Base-by-base conservation (phyloP, 306 rosid genomes). In the Pyrus pyrifolia region DNA sequence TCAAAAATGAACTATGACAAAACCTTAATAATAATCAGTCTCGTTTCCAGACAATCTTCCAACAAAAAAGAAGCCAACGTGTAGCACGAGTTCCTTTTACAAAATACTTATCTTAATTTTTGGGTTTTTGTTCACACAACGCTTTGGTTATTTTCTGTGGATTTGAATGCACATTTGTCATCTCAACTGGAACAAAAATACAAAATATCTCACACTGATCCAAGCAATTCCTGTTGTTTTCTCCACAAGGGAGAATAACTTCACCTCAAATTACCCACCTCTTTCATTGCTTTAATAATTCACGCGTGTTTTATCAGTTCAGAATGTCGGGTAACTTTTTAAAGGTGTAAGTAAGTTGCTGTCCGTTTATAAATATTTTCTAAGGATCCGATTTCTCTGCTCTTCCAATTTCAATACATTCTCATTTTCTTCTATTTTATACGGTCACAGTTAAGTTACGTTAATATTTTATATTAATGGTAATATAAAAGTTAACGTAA, bases 391-490 rank as follows among this genome's bases (percentile, higher is more conserved):
- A 2, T 1, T 25, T 25, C 27, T 25, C 2, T 25, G 0, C 27
- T 2, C 27, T 25, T 25, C 1, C 2, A 25, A 2, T 25, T 25
- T 2, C 2, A 25, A 25, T 25, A 25, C 27, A 4, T 30, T 30
- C 4, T 4, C 0, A 30, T 30, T 4, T 5, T 0, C 3, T 4
- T 4, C 4, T 30, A 30, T 30, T 29, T 29, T 29, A 0, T 4
- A 0, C 4, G 1, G 0, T 30, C 0, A 30, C 33, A 1, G 0
- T 30, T 30, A 30, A 30, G 3, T 0, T 1, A 30, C 5, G 33
- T 30, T 0, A 30, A 30, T 3, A 30, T 30, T 30, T 30, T 30
- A 30, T 30, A 30, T 30, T 30, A 23, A 23, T 23, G 1, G 25
- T 29, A 3, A 30, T 30, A 30, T 30, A 30, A 30, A 30, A 30